Conservation (phyloP, 148 eudicot species). For the Rheum nobile region DNA sequence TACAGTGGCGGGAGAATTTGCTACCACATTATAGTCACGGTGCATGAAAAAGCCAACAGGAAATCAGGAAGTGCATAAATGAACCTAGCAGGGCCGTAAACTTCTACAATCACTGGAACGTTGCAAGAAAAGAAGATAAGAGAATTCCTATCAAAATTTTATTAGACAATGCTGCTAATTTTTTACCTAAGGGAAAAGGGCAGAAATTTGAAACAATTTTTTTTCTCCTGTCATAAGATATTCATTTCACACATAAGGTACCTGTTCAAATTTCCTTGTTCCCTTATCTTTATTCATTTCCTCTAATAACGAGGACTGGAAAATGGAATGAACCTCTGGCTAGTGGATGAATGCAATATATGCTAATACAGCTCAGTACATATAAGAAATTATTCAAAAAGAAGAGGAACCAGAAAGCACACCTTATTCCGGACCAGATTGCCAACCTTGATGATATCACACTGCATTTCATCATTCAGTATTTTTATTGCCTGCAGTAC, state of each 20-base stretch:
- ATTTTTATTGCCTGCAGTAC: constrained; percentile 63
- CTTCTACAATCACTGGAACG: not conserved
- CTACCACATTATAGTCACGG: not conserved
- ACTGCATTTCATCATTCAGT: constrained; percentile 88
- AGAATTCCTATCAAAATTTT: not conserved
- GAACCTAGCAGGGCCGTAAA: not conserved
- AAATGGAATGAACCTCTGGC: not conserved
- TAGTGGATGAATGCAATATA: not conserved
- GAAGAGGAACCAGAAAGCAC: not conserved
- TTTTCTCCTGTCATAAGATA: no score
- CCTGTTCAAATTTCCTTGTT: not conserved
- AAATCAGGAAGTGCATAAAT: not conserved
- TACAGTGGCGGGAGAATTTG: not conserved
- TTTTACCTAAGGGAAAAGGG: not conserved
- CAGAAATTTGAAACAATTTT: no score
- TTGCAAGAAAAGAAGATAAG: not conserved
- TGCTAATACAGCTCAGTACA: not conserved
- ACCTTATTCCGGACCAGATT: constrained; percentile 85
- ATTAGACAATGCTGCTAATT: not conserved
- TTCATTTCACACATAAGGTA: not conserved
- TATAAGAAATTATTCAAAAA: not conserved
- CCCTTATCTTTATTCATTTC: not conserved
- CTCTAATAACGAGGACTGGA: not conserved
- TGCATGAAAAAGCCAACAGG: not conserved
- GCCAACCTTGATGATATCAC: constrained; percentile 87